These are phyloP conservation scores for Candida pseudofarinosa DNA, from an alignment of 805 yeast species.

Conservation along the genomic window DNA sequence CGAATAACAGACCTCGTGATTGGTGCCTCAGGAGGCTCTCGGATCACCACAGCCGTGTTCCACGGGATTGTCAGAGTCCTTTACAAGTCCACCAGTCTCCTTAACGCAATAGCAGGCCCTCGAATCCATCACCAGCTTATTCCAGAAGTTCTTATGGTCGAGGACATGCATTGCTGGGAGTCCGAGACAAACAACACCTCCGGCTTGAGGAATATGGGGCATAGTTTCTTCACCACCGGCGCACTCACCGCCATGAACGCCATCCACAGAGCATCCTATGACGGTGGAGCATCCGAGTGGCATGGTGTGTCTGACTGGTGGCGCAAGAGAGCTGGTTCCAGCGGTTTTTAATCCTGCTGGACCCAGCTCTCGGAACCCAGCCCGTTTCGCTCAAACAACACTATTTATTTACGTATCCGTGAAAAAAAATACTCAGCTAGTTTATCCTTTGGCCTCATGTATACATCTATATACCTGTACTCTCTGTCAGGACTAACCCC, in stretches of 20 bases:
- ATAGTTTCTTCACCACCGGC: conserved; percentile 30
- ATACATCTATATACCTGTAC: no score
- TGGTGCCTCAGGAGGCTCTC: conserved; percentile 94
- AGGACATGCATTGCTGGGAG: conserved; percentile 42
- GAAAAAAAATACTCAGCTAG: no score
- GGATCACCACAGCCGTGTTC: conserved; percentile 77
- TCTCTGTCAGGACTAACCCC: no score
- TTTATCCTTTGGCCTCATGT: no score
- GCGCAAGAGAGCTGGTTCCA: conserved; percentile 78
- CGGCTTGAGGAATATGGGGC: conserved; percentile 44
- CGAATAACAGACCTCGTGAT: conserved; percentile 56
- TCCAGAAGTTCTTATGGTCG: conserved; percentile 66
- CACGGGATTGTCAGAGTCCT: conserved; percentile 72
- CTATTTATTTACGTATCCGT: no score
- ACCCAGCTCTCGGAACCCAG: no score
- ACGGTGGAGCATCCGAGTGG: conserved; percentile 33
- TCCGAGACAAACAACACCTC: conserved; percentile 34
- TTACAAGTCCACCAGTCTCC: conserved; percentile 52
- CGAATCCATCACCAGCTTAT: conserved; percentile 86
- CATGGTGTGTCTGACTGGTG: conserved; percentile 87
- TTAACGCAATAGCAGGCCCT: conserved; percentile 74
- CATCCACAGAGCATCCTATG: conserved; percentile 50
- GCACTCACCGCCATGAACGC: conserved; percentile 41
- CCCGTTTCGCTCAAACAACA: neutral
- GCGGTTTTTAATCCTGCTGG: conserved; percentile 56